Evolutionary conservation across 2,329 filamentous ascomycete genomes (phyloP).

Genomic region (Decorospora gaudefroyi): DNA sequence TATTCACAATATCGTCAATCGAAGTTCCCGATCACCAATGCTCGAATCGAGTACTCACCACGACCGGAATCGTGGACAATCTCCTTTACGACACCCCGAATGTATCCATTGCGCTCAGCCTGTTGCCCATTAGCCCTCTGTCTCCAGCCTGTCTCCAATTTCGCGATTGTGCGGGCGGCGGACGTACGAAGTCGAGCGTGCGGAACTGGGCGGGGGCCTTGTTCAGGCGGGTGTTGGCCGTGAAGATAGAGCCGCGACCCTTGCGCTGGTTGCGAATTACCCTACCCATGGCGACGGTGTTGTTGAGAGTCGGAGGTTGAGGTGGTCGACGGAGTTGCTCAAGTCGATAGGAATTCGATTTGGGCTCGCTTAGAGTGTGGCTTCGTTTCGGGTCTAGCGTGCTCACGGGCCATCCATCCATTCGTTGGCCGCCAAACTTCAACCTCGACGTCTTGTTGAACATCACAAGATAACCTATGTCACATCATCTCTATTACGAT

Average conservation of each 20-base stretch:
- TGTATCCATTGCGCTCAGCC: conserved; percentile 93
- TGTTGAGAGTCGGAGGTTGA: conserved; percentile 32
- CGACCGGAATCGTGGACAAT: conserved; percentile 99
- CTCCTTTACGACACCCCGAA: conserved; percentile 96
- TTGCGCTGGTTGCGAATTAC: conserved; percentile 76
- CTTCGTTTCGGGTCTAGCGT: conserved; percentile 4
- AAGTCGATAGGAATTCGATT: conserved; percentile 1
- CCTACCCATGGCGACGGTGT: conserved; percentile 60
- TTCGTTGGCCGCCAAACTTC: no score
- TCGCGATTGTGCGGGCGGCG: conserved; percentile 30
- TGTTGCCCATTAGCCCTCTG: conserved; percentile 48
- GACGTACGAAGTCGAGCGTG: conserved; percentile 79
- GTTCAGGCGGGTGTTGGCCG: conserved; percentile 70
- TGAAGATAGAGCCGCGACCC: conserved; percentile 77
- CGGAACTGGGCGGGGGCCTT: conserved; percentile 96
- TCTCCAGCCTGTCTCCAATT: conserved; percentile 17
- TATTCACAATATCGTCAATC: conserved; percentile 30
- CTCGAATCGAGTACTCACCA: conserved; percentile 61
- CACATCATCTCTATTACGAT: no score
- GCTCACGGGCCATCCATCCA: conserved; percentile 3
- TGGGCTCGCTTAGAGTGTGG: not conserved
- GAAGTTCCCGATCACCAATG: conserved; percentile 14
- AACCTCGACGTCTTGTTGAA: not conserved
- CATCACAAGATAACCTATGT: not conserved
- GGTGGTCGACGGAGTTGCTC: conserved; percentile 10